A percentile compares a stretch with the other conserved stretches of the same genome.
Evolutionary conservation across 805 yeast species (phyloP).

Genomic region (Ascoidea tarda): DNA sequence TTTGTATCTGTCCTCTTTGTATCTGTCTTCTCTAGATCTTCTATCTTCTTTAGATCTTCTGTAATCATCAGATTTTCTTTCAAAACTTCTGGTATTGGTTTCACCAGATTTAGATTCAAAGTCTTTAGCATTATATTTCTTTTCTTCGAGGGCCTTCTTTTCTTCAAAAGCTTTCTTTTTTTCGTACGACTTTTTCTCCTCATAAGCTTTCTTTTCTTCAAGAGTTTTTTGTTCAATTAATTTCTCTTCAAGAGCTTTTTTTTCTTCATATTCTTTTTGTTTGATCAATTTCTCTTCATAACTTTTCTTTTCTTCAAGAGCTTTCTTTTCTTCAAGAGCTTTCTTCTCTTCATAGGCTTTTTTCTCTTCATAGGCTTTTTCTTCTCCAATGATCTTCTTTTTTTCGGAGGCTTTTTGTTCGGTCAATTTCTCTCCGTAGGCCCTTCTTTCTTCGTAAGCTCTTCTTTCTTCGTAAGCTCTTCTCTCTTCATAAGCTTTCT

Average conservation of each 20-base stretch:
- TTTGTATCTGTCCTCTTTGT: too few species aligned
- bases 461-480: too few species aligned
- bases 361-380: not conserved
- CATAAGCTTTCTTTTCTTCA: not conserved
- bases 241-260: not conserved
- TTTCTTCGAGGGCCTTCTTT: not conserved
- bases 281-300: not conserved
- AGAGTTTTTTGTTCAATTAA: not conserved
- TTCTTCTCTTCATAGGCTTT: not conserved
- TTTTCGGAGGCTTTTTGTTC: too few species aligned
- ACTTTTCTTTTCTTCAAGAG: not conserved
- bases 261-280: not conserved
- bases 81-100: too few species aligned
- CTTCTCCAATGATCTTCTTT: not conserved
- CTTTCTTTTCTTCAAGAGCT: not conserved
- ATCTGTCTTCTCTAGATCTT: too few species aligned
- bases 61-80: too few species aligned
- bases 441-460: too few species aligned
- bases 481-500: too few species aligned
- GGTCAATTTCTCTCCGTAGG: too few species aligned
- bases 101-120: too few species aligned
- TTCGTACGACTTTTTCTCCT: not conserved
- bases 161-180: conserved; percentile 1
- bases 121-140: too few species aligned
- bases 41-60: too few species aligned